phyloP scores from a whole-genome alignment of 257 asterid species.

The Ilex aquifolium region DNA sequence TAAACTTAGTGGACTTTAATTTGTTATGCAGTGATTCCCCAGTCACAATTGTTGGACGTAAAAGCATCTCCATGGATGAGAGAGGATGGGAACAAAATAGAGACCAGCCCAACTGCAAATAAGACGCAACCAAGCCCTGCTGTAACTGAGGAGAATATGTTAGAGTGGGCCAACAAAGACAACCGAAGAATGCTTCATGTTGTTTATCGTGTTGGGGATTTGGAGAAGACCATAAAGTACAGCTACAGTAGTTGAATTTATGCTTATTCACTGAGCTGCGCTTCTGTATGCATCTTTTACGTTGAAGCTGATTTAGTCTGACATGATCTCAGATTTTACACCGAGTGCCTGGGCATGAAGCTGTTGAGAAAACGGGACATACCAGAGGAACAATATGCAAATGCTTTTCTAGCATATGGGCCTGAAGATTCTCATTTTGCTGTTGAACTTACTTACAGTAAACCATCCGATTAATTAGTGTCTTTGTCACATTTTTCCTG shows the following conservation, averaged over 20 bases:
- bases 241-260: background rate
- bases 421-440: constrained; percentile 41
- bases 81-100: constrained; percentile 15
- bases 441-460: constrained; percentile 47
- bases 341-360: constrained; percentile 50
- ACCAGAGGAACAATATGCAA: constrained; percentile 41
- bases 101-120: constrained; percentile 11
- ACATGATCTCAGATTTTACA: constrained; percentile 32
- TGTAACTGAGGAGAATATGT: constrained; percentile 16
- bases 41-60: constrained; percentile 32
- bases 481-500: background rate
- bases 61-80: constrained; percentile 16
- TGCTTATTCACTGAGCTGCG: background rate
- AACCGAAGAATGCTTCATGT: constrained; percentile 47
- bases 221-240: constrained; percentile 42
- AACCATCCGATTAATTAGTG: constrained; percentile 10
- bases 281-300: background rate
- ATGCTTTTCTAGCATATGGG: constrained; percentile 50
- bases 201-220: constrained; percentile 44
- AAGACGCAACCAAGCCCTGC: constrained; percentile 16
- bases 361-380: constrained; percentile 44
- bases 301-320: background rate
- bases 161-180: constrained; percentile 39
- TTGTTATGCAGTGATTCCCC: constrained; percentile 28
- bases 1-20: constrained; percentile 9